Evolutionary conservation across 2,329 filamentous ascomycete genomes (phyloP), one percentile per base, ranked within the genome.

Genomic region (Phialocephala sp.): DNA sequence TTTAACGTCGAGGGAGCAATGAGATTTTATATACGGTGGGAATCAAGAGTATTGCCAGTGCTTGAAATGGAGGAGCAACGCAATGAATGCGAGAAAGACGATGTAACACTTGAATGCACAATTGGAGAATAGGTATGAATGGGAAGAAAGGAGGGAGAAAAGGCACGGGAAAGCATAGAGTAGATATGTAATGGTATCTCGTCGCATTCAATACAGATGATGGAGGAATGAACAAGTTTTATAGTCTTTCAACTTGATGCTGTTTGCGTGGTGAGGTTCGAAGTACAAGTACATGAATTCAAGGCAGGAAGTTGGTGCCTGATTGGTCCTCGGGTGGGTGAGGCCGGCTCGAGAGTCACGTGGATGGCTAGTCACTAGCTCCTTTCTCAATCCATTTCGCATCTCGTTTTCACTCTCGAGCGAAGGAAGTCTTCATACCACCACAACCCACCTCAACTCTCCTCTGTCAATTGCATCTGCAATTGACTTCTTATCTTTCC

Each of bases 391-490:
- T 63, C 43, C 55, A 61, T 64, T 54, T 64, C 64, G 57, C 62
- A 59, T 65, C 65, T 67, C 64, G 55, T 64, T 72, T 56, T 60
- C 55, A 60, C 64, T 24, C 58, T 35, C 65, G 59, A 72, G 67
- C 62, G 67, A 64, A 70, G 69, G 68, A 64, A 70, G 68, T 72
- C 69, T 71, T 68, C 57, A 74, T 67, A 77, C 70, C 74, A 73
- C 69, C 67, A 71, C 68, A 70, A 63, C 62, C 79, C 80, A 79
- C 54, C 62, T 65, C 80, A 85, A 85, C 84, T 86, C 84, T 84
- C 82, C 85, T 86, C 76, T 47, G 41, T 50, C 86, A 87, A 85
- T 87, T 87, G 85, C 84, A 82, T 69, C 79, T 84, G 86, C 86
- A 88, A 87, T 89, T 89, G 87, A 82, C 81, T 82, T 81, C 80